These are phyloP conservation scores for Cryphonectria naterciae DNA, from an alignment of 2,329 filamentous ascomycete species.

Conservation along the genomic window DNA sequence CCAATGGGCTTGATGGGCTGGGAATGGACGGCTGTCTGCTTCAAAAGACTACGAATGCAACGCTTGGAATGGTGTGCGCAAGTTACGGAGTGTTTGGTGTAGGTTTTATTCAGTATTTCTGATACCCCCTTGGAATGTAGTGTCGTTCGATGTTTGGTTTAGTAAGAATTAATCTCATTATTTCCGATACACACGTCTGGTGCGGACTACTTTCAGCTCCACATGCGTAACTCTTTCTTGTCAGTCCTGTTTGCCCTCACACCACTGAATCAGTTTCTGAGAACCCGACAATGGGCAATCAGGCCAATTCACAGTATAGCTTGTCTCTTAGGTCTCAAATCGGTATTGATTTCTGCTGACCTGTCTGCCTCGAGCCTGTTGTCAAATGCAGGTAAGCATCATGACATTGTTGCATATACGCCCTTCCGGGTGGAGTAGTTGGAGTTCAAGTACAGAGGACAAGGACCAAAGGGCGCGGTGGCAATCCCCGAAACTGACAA, in stretches of 20 bases:
- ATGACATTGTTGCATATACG: background rate
- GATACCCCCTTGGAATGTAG: constrained; percentile 24
- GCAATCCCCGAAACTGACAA: background rate
- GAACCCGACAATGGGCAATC: background rate
- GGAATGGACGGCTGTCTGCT: background rate
- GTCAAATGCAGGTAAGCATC: background rate
- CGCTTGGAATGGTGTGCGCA: background rate
- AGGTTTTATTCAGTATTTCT: constrained; percentile 29
- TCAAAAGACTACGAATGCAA: background rate
- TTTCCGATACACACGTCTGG: background rate
- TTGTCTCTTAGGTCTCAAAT: background rate
- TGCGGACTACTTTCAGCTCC: background rate
- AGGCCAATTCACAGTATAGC: background rate
- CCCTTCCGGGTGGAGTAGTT: constrained; percentile 11
- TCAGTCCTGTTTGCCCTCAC: background rate
- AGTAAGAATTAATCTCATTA: constrained; percentile 18
- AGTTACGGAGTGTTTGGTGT: constrained; percentile 16
- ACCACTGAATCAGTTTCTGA: background rate
- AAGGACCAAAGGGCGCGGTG: constrained; percentile 5
- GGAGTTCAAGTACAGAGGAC: background rate
- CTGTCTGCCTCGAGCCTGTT: background rate
- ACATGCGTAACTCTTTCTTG: background rate
- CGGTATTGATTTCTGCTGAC: background rate
- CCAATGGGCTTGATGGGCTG: constrained; percentile 16
- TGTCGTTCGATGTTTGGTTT: constrained; percentile 12